Evolutionary conservation across 2,329 filamentous ascomycete genomes (phyloP).

Genomic region (Fusarium sterilihyphosum): DNA sequence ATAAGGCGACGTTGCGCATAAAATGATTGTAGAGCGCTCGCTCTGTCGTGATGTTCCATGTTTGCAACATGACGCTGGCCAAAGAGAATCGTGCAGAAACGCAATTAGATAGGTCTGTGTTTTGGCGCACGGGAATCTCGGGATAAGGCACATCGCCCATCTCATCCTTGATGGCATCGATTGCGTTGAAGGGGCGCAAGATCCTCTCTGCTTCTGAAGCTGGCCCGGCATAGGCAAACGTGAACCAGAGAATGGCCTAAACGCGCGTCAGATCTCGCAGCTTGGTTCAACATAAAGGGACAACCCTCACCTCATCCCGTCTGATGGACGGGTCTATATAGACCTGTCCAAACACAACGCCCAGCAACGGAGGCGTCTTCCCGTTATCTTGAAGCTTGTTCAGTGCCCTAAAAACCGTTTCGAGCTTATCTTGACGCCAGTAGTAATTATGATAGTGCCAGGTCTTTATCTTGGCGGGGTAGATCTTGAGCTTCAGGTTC

Average conservation of each 20-base stretch:
- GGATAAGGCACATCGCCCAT: background rate
- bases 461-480: background rate
- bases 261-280: background rate
- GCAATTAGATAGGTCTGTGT: background rate
- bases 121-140: background rate
- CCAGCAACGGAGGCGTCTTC: background rate
- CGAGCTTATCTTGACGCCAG: background rate
- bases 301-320: background rate
- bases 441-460: background rate
- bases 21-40: background rate
- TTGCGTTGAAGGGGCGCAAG: background rate
- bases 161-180: background rate
- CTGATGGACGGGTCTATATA: background rate
- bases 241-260: background rate
- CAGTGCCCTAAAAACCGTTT: background rate
- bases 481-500: background rate
- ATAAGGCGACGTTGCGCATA: background rate
- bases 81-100: background rate
- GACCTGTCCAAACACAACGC: background rate
- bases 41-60: background rate
- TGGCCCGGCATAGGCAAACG: background rate
- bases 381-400: background rate
- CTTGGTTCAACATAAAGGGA: accelerated
- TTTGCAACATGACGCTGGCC: background rate
- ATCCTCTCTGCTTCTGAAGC: background rate